These are phyloP conservation scores for Leccinum pellstonianum DNA, from an alignment of 768 basidiomycete species.

Conservation along the genomic window DNA sequence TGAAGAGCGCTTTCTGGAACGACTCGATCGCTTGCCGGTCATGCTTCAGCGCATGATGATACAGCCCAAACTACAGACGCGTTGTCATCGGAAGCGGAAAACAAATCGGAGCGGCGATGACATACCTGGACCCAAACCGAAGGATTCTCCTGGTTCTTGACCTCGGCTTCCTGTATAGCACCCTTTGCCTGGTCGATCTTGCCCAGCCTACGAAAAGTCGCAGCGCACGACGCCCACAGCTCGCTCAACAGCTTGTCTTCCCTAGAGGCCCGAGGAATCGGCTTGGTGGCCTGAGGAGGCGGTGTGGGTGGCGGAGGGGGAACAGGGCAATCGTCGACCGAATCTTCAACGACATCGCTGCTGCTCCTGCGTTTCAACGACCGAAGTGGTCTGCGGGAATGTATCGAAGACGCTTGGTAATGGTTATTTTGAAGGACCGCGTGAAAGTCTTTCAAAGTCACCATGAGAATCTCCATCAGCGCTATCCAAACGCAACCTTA, in stretches of 20 bases:
- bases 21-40: conserved; percentile 67
- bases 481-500: conserved; percentile 30
- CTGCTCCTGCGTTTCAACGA: conserved; percentile 41
- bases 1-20: conserved; percentile 86
- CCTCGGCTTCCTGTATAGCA: conserved; percentile 94
- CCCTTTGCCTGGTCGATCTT: conserved; percentile 89
- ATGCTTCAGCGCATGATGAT: conserved; percentile 59
- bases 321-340: conserved; percentile 37
- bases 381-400: conserved; percentile 65
- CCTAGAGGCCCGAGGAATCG: conserved; percentile 44
- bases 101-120: neutral
- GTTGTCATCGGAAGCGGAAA: neutral
- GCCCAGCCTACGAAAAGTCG: conserved; percentile 86
- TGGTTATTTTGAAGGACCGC: conserved; percentile 55
- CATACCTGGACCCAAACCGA: conserved; percentile 94
- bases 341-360: conserved; percentile 33
- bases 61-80: conserved; percentile 62
- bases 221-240: conserved; percentile 92
- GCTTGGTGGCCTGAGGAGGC: conserved; percentile 32
- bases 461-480: conserved; percentile 1
- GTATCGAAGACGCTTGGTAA: conserved; percentile 82
- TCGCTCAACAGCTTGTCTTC: conserved; percentile 73
- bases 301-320: conserved; percentile 36
- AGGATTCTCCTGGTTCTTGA: conserved; percentile 79
- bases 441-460: conserved; percentile 57